Evolutionary conservation across 148 eudicot species (phyloP).

Genomic region (Nepenthes gracilis): DNA sequence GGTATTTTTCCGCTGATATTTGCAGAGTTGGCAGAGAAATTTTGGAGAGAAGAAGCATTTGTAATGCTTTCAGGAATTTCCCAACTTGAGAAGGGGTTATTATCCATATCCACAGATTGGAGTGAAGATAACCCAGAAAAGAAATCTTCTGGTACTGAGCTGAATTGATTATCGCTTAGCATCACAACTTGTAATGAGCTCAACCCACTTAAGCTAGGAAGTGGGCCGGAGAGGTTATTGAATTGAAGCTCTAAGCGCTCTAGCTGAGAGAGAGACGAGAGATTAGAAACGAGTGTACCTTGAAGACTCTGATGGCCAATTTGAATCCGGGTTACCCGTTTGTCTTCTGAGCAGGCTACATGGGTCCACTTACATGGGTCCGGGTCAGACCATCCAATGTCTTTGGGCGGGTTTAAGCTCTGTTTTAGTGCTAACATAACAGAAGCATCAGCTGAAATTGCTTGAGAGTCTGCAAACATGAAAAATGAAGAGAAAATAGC

Average conservation of each 20-base stretch:
- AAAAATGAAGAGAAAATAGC: background rate
- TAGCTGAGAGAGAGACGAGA: conserved; percentile 39
- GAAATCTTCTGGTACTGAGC: conserved; percentile 52
- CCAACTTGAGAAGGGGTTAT: conserved; percentile 70
- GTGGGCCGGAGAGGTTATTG: conserved; percentile 69
- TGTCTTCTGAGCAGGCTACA: conserved; percentile 44
- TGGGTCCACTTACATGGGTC: conserved; percentile 82
- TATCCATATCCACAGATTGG: conserved; percentile 64
- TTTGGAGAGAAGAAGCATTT: conserved; percentile 54
- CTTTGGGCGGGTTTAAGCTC: conserved; percentile 36
- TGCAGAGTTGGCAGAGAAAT: conserved; percentile 77
- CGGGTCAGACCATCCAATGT: conserved; percentile 62
- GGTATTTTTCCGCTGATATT: conserved; percentile 60
- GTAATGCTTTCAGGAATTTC: conserved; percentile 47
- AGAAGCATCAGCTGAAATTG: conserved; percentile 23
- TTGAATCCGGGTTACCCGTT: conserved; percentile 78
- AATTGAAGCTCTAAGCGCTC: conserved; percentile 76
- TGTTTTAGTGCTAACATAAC: conserved; percentile 65
- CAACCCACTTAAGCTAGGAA: conserved; percentile 57
- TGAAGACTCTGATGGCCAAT: conserved; percentile 67
- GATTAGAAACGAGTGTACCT: conserved; percentile 63
- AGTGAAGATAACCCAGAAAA: conserved; percentile 61
- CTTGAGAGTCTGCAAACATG: background rate
- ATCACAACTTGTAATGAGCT: conserved; percentile 55
- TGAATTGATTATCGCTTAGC: conserved; percentile 61